Base-by-base conservation (phyloP, 306 rosid species). In the Aeschynomene evenia region DNA sequence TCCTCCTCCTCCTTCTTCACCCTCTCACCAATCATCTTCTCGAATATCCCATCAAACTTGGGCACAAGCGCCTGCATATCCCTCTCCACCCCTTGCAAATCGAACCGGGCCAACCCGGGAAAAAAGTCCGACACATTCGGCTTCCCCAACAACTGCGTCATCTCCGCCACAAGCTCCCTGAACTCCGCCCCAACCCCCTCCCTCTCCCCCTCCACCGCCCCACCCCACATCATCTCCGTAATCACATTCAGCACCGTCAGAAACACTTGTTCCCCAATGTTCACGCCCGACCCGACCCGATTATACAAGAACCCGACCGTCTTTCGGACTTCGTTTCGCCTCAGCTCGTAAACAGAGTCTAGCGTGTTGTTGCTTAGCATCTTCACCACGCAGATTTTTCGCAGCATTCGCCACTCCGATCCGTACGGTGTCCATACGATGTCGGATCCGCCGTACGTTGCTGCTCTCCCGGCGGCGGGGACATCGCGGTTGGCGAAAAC, bases 401-500 rank as follows among this genome's bases (percentile, higher is more conserved):
- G 55, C 74, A 90, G 42, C 98, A 84, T 90, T 40, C 97, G 74
- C 98, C 97, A 94, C 39, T 94, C 89, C 0, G 85, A 52, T 2
- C 96, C 97, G 26, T 90, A 87, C 1, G 85, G 97, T 0, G 46
- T 84, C 97, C 92, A 94, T 0, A 19, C 89, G 1, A 88, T 84
- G 71, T 90, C 90, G 0, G 6, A 3, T 1, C 96, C 92, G 2
- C 89, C 96, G 70, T 86, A 83, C 0, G 77, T 2, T 0, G 79
- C 70, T 2, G 66, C 54, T 19, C 63, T 40, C 0, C 33, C 96
- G 0, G 85, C 87, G 0, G 42, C 81, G 0, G 95, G 84, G 1
- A 90, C 89, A 77, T 90, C 98, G 2, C 82, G 94, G 80, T 88
- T 94, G 42, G 98, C 96, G 37, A 88, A 90, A 15, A 79, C 83